phyloP scores from a whole-genome alignment of 108 stramenopile species.

The Chaetoceros muelleri region DNA sequence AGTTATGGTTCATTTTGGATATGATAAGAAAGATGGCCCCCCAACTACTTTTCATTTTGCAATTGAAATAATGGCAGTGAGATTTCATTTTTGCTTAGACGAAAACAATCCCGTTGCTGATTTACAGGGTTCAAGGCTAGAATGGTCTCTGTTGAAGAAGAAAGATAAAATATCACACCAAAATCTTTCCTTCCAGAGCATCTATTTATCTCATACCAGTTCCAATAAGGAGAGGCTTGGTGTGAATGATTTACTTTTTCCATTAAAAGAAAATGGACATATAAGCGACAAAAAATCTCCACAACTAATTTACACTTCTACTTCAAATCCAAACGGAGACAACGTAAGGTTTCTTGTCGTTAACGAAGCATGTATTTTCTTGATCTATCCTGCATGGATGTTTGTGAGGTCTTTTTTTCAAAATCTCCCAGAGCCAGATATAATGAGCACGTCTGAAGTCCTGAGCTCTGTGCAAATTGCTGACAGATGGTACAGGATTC shows the following conservation, averaged over 20 bases:
- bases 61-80: slow-evolving; percentile 15
- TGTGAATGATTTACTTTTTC: slow-evolving; percentile 12
- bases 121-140: slow-evolving; percentile 6
- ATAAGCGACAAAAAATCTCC: neutral
- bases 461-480: slow-evolving; percentile 43
- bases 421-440: slow-evolving; percentile 24
- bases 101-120: neutral
- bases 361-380: slow-evolving; percentile 40
- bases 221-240: slow-evolving; percentile 9
- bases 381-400: slow-evolving; percentile 40
- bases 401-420: slow-evolving; percentile 38
- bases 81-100: slow-evolving; percentile 6
- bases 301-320: slow-evolving; percentile 42
- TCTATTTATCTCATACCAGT: slow-evolving; percentile 8
- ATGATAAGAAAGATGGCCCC: slow-evolving; percentile 64
- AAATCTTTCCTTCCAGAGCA: slow-evolving; percentile 2
- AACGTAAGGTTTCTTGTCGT: slow-evolving; percentile 43
- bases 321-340: slow-evolving; percentile 28
- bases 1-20: slow-evolving; percentile 53
- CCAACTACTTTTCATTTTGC: slow-evolving; percentile 52
- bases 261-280: slow-evolving; percentile 1
- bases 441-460: slow-evolving; percentile 28
- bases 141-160: slow-evolving; percentile 8
- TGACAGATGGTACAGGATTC: slow-evolving; percentile 52
- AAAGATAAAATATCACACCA: slow-evolving; percentile 10